Conservation (phyloP, 768 basidiomycete genomes). For the Mycena albidolilacea region DNA sequence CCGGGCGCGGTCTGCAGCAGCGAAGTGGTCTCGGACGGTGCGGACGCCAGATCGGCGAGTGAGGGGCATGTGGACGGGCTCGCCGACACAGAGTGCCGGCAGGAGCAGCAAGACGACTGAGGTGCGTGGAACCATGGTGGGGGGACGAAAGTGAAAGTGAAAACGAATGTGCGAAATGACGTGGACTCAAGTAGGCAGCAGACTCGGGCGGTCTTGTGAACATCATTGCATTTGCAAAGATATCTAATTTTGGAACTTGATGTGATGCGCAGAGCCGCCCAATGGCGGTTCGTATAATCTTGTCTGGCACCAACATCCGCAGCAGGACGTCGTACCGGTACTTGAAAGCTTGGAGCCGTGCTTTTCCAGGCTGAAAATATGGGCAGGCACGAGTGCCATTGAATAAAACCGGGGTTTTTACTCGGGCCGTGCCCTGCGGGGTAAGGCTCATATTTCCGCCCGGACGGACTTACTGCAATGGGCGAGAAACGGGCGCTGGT, state of each 20-base stretch:
- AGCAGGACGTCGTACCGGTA: too few species aligned
- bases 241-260: slow-evolving; percentile 6
- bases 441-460: too few species aligned
- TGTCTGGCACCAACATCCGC: background rate
- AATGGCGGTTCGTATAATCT: background rate
- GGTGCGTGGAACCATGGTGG: slow-evolving; percentile 4
- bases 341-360: too few species aligned
- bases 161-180: background rate
- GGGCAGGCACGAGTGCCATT: too few species aligned
- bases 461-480: too few species aligned
- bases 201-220: slow-evolving; percentile 18
- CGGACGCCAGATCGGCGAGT: slow-evolving; percentile 23
- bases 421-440: too few species aligned
- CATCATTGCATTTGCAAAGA: background rate
- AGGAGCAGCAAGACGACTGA: slow-evolving; percentile 20
- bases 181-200: background rate
- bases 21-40: slow-evolving; percentile 35
- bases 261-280: background rate
- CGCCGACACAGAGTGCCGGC: slow-evolving; percentile 25
- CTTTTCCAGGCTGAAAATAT: too few species aligned
- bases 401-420: too few species aligned
- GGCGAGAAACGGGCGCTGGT: too few species aligned
- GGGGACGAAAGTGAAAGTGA: slow-evolving; percentile 10
- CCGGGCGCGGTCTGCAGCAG: slow-evolving; percentile 30
- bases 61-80: slow-evolving; percentile 35